Conservation (phyloP, 768 basidiomycete species). For the Macrolepiota fuliginosa region DNA sequence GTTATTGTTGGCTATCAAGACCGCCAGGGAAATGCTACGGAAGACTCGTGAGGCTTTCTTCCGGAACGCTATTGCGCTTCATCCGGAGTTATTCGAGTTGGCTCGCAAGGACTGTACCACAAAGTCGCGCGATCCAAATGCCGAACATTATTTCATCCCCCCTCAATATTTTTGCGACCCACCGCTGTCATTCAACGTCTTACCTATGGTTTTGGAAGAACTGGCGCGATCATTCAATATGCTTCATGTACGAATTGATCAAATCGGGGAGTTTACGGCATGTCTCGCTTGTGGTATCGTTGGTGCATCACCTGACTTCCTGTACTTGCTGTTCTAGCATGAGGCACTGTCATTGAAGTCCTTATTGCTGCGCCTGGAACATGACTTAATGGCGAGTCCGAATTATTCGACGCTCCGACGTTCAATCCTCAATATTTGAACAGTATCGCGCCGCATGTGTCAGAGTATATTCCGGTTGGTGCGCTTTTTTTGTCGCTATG, state of each 20-base stretch:
- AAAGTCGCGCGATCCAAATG: neutral
- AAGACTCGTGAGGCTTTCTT: conserved; percentile 2
- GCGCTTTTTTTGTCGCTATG: neutral
- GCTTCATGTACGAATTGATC: neutral
- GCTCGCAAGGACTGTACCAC: neutral
- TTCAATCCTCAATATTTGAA: neutral
- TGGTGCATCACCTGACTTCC: neutral
- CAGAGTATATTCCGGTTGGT: neutral
- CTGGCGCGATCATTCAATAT: neutral
- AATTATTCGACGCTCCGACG: no score
- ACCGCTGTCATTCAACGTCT: neutral
- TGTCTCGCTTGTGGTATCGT: neutral
- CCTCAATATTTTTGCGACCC: conserved; percentile 1
- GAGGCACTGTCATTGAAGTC: neutral
- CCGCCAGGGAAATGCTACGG: neutral
- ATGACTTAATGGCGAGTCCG: conserved; percentile 1
- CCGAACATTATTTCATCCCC: neutral
- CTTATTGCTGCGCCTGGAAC: neutral
- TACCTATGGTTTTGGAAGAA: neutral
- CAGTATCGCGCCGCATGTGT: conserved; percentile 9
- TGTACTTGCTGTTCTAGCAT: neutral
- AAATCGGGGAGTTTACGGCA: conserved; percentile 6
- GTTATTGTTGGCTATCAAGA: conserved; percentile 6
- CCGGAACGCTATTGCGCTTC: neutral
- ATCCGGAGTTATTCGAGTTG: neutral